Evolutionary conservation across 768 basidiomycete species (phyloP), one percentile per base, ranked within the genome.

Genomic region (Auriscalpium orientale): DNA sequence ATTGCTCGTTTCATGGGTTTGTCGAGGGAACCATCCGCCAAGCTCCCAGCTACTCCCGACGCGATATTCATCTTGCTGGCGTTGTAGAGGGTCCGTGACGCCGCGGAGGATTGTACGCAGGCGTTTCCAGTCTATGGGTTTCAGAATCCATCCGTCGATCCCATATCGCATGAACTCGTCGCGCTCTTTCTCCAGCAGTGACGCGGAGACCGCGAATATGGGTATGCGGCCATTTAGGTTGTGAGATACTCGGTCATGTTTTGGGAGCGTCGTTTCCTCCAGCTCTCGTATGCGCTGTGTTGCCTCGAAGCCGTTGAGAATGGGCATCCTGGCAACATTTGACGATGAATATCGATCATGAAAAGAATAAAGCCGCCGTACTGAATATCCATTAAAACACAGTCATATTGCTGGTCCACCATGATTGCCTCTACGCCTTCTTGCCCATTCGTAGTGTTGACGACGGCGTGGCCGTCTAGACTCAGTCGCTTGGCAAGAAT

Each of bases 311-410:
- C 90, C 89, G 61, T 89, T 79, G 48, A 91, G 72, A 53, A 92
- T 84, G 0, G 89, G 89, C 87, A 89, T 90, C 65, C 85, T 89
- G 59, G 15, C 22, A 40, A 18, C 54, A 28, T 21, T 33, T 13
- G 18, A 56, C 21, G 57, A 55, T 21, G 46, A 35, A 22, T 16
- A 54, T 18, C 15, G 22, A 21, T 15, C 9, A 40, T 40, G 4
- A 18, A 11, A 36, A 13, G 20, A 36, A 36, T 28, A 20, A 49
- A 18, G 16, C 38, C 2, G 2, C 73, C 83, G 58, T 59, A 88
- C 85, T 88, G 87, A 11, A 91, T 81, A 66, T 91, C 89, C 91
- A 91, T 94, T 47, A 94, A 72, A 15, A 91, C 74, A 55, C 77
- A 78, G 64, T 94, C 89, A 62, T 88, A 87, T 4, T 77, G 72